These are phyloP conservation scores for Penicillium mononematosum DNA, from an alignment of 495 filamentous ascomycete species.

Conservation along the genomic window DNA sequence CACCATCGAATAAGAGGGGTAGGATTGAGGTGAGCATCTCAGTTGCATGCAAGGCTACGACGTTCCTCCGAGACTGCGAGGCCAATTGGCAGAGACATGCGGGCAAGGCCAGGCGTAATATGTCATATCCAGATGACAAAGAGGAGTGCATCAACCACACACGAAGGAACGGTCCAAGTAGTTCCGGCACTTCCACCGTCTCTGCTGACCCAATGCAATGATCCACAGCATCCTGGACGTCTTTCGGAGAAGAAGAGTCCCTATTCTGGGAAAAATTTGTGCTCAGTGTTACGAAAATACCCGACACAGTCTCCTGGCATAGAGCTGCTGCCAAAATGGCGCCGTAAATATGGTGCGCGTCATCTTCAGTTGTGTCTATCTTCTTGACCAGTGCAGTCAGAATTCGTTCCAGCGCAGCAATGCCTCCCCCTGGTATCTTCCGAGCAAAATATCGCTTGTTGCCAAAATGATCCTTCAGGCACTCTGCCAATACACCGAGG, in stretches of 20 bases:
- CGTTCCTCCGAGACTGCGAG: constrained; percentile 66
- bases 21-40: constrained; percentile 72
- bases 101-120: constrained; percentile 38
- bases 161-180: constrained; percentile 43
- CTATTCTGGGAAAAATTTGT: constrained; percentile 26
- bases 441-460: constrained; percentile 84
- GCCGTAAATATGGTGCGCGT: constrained; percentile 76
- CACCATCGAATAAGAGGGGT: constrained; percentile 59
- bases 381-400: constrained; percentile 60
- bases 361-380: constrained; percentile 50
- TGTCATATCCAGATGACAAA: constrained; percentile 22
- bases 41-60: constrained; percentile 73
- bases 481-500: constrained; percentile 70
- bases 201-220: constrained; percentile 40
- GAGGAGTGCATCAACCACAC: constrained; percentile 42
- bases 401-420: constrained; percentile 69
- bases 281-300: constrained; percentile 38
- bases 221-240: constrained; percentile 34
- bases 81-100: constrained; percentile 47
- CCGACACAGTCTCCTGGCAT: constrained; percentile 67
- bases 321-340: constrained; percentile 79
- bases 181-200: constrained; percentile 42
- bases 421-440: constrained; percentile 70
- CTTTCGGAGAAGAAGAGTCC: constrained; percentile 14
- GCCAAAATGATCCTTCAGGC: constrained; percentile 75